Conservation (phyloP, 208 protist species). For the Leishmania arabica region DNA sequence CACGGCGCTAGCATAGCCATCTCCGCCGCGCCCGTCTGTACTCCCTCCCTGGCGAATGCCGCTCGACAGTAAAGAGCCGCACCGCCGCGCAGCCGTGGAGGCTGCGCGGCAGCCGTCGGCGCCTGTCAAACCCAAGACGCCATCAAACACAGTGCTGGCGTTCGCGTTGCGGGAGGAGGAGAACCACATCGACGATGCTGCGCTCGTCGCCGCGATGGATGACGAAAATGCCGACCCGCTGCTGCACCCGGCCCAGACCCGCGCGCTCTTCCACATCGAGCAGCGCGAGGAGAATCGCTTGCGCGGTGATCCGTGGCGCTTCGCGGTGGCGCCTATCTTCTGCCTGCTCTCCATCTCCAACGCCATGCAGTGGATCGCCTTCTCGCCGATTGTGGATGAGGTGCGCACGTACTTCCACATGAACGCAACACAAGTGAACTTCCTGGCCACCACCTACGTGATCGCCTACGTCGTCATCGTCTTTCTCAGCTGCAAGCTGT, state of each 20-base stretch:
- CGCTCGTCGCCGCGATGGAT: slow-evolving; percentile 25
- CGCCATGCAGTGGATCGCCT: slow-evolving; percentile 81
- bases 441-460: slow-evolving; percentile 76
- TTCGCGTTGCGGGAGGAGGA: slow-evolving; percentile 29
- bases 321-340: slow-evolving; percentile 50
- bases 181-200: slow-evolving; percentile 13
- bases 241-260: slow-evolving; percentile 22
- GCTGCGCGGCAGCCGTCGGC: not conserved
- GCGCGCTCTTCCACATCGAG: slow-evolving; percentile 22
- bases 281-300: slow-evolving; percentile 17
- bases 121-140: not conserved
- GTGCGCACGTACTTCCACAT: slow-evolving; percentile 60
- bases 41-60: not conserved
- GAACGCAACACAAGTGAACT: slow-evolving; percentile 62
- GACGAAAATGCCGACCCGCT: slow-evolving; percentile 29
- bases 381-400: slow-evolving; percentile 58
- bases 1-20: too few relatives aligned
- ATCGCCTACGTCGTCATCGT: slow-evolving; percentile 78
- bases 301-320: slow-evolving; percentile 54
- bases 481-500: slow-evolving; percentile 84
- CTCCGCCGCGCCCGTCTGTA: too few relatives aligned
- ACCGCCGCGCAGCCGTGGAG: not conserved
- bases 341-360: slow-evolving; percentile 68
- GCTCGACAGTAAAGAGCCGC: not conserved
- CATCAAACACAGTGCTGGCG: slow-evolving; percentile 22